These are phyloP conservation scores for Phytophthora hybrid DNA, from an alignment of 352 stramenopile species.

Conservation along the genomic window DNA sequence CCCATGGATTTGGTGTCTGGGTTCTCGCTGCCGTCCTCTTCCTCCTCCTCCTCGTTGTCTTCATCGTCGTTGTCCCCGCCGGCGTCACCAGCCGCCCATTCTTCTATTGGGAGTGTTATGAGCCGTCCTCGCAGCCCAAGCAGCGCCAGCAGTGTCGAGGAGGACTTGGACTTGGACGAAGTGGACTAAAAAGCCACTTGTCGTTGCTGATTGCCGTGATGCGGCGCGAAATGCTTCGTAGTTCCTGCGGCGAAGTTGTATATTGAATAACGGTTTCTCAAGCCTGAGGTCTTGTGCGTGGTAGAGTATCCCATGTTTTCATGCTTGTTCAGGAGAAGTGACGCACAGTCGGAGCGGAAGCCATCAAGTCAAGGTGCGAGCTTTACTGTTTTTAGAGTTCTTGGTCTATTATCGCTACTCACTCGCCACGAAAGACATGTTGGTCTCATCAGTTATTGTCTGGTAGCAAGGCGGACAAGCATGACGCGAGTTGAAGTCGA, in stretches of 20 bases:
- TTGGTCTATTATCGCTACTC: constrained; percentile 17
- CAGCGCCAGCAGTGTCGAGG: constrained; percentile 55
- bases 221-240: constrained; percentile 24
- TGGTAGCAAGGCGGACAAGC: not conserved
- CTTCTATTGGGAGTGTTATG: constrained; percentile 18
- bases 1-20: constrained; percentile 20
- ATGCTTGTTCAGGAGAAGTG: constrained; percentile 13
- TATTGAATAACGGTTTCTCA: constrained; percentile 37
- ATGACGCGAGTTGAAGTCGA: constrained; percentile 42
- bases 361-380: constrained; percentile 6
- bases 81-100: constrained; percentile 18
- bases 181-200: constrained; percentile 54
- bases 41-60: constrained; percentile 32
- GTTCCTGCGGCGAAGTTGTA: constrained; percentile 25
- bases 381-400: constrained; percentile 29
- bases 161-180: constrained; percentile 78
- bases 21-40: constrained; percentile 42
- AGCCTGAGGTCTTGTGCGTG: constrained; percentile 10
- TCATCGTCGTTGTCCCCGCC: constrained; percentile 32
- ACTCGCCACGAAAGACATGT: too few species aligned
- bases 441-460: constrained; percentile 5
- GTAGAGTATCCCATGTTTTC: not conserved
- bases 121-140: constrained; percentile 24
- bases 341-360: not conserved
- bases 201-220: constrained; percentile 6